These are phyloP conservation scores for Achlya hypogyna DNA, from an alignment of 352 stramenopile species.

Conservation along the genomic window DNA sequence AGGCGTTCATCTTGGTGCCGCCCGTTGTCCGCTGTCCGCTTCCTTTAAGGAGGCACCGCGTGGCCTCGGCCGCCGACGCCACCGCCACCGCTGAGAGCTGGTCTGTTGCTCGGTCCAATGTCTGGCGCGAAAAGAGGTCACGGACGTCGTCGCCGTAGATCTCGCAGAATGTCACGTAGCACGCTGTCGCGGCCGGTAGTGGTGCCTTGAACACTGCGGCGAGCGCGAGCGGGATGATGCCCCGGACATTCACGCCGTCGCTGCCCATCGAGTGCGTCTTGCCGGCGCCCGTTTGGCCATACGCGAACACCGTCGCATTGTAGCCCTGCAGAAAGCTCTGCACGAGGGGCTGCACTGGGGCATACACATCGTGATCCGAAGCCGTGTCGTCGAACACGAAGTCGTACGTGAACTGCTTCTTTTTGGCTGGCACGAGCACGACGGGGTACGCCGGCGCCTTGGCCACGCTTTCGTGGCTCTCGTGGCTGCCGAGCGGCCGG, in stretches of 20 bases:
- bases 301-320: conserved; percentile 93
- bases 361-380: conserved; percentile 75
- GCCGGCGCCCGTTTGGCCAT: conserved; percentile 87
- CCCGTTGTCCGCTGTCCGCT: conserved; percentile 41
- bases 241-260: conserved; percentile 62
- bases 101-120: conserved; percentile 48
- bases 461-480: conserved; percentile 36
- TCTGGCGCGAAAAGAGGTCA: conserved; percentile 79
- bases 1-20: conserved; percentile 58
- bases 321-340: conserved; percentile 88
- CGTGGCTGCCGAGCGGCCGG: conserved; percentile 31
- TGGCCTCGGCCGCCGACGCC: conserved; percentile 32
- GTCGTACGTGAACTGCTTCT: conserved; percentile 67
- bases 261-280: conserved; percentile 91
- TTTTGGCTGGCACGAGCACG: conserved; percentile 23
- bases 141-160: conserved; percentile 87
- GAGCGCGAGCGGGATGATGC: conserved; percentile 77
- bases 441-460: conserved; percentile 60
- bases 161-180: conserved; percentile 81
- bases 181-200: conserved; percentile 39
- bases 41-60: conserved; percentile 35
- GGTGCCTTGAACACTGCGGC: conserved; percentile 64
- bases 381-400: conserved; percentile 70
- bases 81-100: conserved; percentile 76
- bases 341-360: conserved; percentile 52